phyloP scores from a whole-genome alignment of 2,329 filamentous ascomycete species.

The Alternaria panax region DNA sequence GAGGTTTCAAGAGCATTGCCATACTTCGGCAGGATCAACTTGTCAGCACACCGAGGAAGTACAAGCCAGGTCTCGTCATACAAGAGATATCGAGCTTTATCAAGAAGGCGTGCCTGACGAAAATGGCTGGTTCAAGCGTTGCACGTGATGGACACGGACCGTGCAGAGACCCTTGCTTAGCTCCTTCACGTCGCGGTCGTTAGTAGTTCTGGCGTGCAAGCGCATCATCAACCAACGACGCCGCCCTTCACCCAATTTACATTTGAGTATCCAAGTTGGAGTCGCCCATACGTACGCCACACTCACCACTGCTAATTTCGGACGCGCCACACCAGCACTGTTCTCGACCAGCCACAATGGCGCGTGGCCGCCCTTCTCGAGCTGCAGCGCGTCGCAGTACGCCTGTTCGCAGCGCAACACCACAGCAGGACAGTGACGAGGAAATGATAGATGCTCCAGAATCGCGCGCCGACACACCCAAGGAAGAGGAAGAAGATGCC shows the following conservation, averaged over 20 bases:
- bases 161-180: constrained; percentile 24
- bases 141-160: constrained; percentile 12
- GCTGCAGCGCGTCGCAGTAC: constrained; percentile 51
- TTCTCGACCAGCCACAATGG: constrained; percentile 33
- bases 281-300: background rate
- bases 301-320: background rate
- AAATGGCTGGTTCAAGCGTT: background rate
- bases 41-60: background rate
- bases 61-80: background rate
- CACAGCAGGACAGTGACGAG: constrained; percentile 45
- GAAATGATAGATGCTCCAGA: constrained; percentile 47
- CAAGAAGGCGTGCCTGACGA: background rate
- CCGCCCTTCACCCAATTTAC: constrained; percentile 5
- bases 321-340: background rate
- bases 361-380: constrained; percentile 48
- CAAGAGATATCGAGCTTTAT: background rate
- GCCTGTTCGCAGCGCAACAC: constrained; percentile 46
- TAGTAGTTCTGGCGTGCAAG: constrained; percentile 12
- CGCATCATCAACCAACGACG: constrained; percentile 7
- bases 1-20: background rate
- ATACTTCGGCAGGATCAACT: background rate
- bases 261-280: background rate
- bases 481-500: constrained; percentile 57
- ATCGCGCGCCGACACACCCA: constrained; percentile 50
- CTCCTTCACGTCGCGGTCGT: constrained; percentile 27